These are phyloP conservation scores for Aspergillus panamensis DNA, from an alignment of 495 filamentous ascomycete species.

Conservation along the genomic window DNA sequence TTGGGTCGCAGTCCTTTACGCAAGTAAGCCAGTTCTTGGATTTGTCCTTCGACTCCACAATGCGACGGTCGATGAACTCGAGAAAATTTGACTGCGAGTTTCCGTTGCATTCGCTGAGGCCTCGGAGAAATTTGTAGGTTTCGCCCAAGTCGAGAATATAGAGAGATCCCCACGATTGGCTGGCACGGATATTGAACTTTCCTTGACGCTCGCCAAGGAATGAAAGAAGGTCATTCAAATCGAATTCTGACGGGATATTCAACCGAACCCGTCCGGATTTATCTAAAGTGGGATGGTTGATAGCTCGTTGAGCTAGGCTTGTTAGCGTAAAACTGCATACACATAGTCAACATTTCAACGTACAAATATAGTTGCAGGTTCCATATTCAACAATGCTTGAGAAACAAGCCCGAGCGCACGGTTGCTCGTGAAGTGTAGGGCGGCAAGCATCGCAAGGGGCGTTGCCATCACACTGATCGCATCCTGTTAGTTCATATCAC, in stretches of 20 bases:
- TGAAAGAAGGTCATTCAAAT: slow-evolving; percentile 39
- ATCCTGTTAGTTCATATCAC: slow-evolving; percentile 2
- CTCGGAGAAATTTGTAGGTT: slow-evolving; percentile 44
- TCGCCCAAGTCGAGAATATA: slow-evolving; percentile 46
- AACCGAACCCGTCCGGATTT: slow-evolving; percentile 36
- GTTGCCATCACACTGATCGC: slow-evolving; percentile 43
- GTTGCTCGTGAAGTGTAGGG: slow-evolving; percentile 46
- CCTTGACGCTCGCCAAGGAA: slow-evolving; percentile 43
- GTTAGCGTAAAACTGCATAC: slow-evolving; percentile 8
- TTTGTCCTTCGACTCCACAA: slow-evolving; percentile 48
- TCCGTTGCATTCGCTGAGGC: slow-evolving; percentile 45
- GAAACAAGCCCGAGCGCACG: slow-evolving; percentile 48
- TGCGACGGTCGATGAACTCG: slow-evolving; percentile 46
- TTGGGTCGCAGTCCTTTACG: slow-evolving; percentile 45
- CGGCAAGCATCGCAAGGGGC: slow-evolving; percentile 49
- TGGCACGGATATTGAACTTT: slow-evolving; percentile 49
- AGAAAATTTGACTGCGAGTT: slow-evolving; percentile 46
- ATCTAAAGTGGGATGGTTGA: slow-evolving; percentile 44
- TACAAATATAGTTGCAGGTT: slow-evolving; percentile 52
- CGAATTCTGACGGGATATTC: slow-evolving; percentile 42
- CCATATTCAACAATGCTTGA: slow-evolving; percentile 50
- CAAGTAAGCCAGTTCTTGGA: slow-evolving; percentile 49
- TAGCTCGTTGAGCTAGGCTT: slow-evolving; percentile 43
- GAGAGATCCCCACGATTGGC: slow-evolving; percentile 43
- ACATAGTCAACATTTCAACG: slow-evolving; percentile 4